Evolutionary conservation across 2,329 filamentous ascomycete genomes (phyloP), one percentile per base, ranked within the genome.

Genomic region (Pochonia chlamydosporia): DNA sequence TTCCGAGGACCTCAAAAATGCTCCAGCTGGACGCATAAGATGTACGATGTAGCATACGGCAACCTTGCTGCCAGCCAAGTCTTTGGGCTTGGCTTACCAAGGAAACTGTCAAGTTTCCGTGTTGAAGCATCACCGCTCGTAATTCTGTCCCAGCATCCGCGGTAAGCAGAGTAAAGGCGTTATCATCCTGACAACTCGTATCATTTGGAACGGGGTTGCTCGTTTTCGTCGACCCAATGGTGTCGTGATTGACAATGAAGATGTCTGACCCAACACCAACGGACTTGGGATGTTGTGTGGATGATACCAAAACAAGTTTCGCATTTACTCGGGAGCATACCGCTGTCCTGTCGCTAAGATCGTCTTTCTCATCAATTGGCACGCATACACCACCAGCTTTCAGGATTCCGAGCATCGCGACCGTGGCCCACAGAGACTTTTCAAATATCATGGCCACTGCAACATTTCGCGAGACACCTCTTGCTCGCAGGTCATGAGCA

Each of bases 351-450:
- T 21, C 14, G 5, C 26, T 21, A 10, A 7, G 14, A 11, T 21
- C 20, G 13, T 5, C 14, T 4, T 33, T 18, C 2, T 2, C 8
- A 28, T 40, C 21, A 6, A 48, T n/a, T 2, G 40, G 46, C 13
- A 48, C 46, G 24, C 26, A 40, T 20, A 28, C 35, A 11, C 40
- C 40, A 13, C 46, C 46, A 16, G 46, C 40, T 20, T 48, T 48
- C 31, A 44, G 41, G 14, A 48, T 48, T 14, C 46, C 41, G 3
- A 48, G 40, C 13, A 48, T 36, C 11, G 46, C 40, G 20, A 44
- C 40, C n/a, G 35, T n/a, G 11, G 40, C 31, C 46, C 46, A 48
- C 10, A 40, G 5, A 18, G 40, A 40, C 9, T 8, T 35, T 24
- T 44, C 31, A n/a, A 40, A 42, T 6, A 40, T 10, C 20, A 48